Evolutionary conservation across 371 early-diverging fungal species (phyloP).

Genomic region (Rhizopus sp.): DNA sequence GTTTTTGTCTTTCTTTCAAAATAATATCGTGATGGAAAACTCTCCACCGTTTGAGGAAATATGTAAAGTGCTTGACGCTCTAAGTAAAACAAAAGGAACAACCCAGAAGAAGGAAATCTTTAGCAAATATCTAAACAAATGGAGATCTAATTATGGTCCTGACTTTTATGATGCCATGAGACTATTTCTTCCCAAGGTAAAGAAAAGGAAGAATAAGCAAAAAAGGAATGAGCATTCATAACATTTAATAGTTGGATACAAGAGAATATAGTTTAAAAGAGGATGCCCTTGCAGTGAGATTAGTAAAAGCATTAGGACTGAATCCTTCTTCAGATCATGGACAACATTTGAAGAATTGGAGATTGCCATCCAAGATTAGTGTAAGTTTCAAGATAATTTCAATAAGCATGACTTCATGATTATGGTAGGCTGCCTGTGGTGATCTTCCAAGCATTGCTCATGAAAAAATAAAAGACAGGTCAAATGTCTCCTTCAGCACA

Average conservation of each 20-base stretch:
- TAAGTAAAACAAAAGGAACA: constrained; percentile 19
- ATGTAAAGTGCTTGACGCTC: constrained; percentile 1
- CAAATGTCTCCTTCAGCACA: constrained; percentile 35
- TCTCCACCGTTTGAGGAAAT: constrained; percentile 2
- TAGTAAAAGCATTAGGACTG: constrained; percentile 61
- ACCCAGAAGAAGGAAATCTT: constrained; percentile 26
- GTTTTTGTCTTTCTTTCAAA: neutral
- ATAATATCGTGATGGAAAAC: neutral
- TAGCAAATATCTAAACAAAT: constrained; percentile 34
- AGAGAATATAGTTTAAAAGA: constrained; percentile 73
- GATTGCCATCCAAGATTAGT: constrained; percentile 11
- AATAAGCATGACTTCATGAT: neutral
- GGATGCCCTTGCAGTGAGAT: constrained; percentile 61
- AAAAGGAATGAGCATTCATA: neutral
- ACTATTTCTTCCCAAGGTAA: constrained; percentile 71
- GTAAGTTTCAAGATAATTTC: constrained; percentile 2
- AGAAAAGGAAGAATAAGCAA: neutral
- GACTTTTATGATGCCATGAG: constrained; percentile 62
- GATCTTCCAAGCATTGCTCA: constrained; percentile 58
- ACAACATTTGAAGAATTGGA: constrained; percentile 59
- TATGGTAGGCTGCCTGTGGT: constrained; percentile 24
- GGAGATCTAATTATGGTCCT: constrained; percentile 47
- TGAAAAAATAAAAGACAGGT: constrained; percentile 46
- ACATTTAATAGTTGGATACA: constrained; percentile 58
- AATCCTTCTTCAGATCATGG: constrained; percentile 56